Base-by-base conservation (phyloP, 2,329 filamentous ascomycete species). In the Aspergillus niger region DNA sequence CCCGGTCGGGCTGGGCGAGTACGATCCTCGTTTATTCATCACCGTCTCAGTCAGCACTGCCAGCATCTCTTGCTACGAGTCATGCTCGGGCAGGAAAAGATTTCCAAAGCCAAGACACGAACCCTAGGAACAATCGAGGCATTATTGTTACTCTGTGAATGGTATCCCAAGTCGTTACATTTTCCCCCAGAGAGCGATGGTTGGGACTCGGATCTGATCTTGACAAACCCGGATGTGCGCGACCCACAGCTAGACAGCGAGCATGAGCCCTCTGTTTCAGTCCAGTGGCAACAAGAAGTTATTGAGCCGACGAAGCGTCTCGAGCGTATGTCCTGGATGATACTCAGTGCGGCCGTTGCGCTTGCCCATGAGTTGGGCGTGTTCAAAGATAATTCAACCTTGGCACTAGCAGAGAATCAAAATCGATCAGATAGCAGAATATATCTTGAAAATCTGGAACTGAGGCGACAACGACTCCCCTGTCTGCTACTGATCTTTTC, bases 271-370 rank as follows among this genome's bases (percentile, higher is more conserved):
- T 67, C 73, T 1, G 70, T 72, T 15, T 68, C 76, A 2, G 77
- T 74, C 58, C 69, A 77, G 47, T 84, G 82, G 81, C 74, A 79
- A 2, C 77, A 82, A 55, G 82, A 83, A 64, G 82, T 85, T 0
- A 79, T 84, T 17, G 78, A 82, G 41, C 82, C 82, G 1, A 80
- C 82, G 1, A 81, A 79, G 59, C 75, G 80, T 43, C 83, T 80
- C 0, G 83, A 84, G 65, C 77, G 81, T 1, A 85, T 85, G 82
- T 85, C 83, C 1, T 85, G 83, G 83, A 85, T 84, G 79, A 65
- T 85, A 30, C 76, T 85, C 49, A 82, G 82, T 15, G 80, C 79
- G 60, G 82, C 81, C 1, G 65, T 82, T 30, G 80, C 81, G 2
- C 71, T 85, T 8, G 80, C 81, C 1, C 81, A 83, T 55, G 81